Evolutionary conservation across 1,139 yeast species (phyloP), one percentile per base, ranked within the genome.

Genomic region (Diutina pseudorugosa): DNA sequence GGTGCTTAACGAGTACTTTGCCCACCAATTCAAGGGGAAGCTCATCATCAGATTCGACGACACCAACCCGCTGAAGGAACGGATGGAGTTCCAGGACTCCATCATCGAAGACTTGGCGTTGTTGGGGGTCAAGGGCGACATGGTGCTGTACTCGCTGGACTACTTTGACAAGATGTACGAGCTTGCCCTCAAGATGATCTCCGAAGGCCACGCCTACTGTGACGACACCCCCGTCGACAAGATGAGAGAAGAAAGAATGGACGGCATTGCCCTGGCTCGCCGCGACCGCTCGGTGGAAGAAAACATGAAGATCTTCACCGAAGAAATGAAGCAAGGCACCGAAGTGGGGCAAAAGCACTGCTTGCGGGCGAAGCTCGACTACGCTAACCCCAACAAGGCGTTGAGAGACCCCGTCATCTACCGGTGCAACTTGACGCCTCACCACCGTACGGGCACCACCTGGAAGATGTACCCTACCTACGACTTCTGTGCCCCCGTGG

Each of bases 381-480:
- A 85, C 67, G 82, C 84, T 56, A 91, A 90, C 61, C 78, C 82
- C 60, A 93, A 93, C 82, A 93, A 93, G 75, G 85, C 98, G 53
- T 73, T 93, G 64, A 85, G 98, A 74, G 98, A 93, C 68, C 98
- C 98, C 48, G 97, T 91, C 56, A 85, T 93, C 61, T 93, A 90
- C 83, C 84, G 98, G 79, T 85, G 95, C 72, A 91, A 91, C 77
- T 73, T 87, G 65, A 89, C 95, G 58, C 97, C 98, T 55, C 98
- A 93, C 67, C 98, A 91, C 73, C 85, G 96, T 72, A 91, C 98
- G 51, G 98, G 98, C 53, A 84, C 80, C 65, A 86, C 86, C 68
- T 94, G 99, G 99, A 89, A 85, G 70, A 91, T 94, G 56, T 94
- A 94, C 65, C 99, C 99, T 57, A 94, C 96, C 52, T 93, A 93